Conservation (phyloP, 2,329 filamentous ascomycete genomes). For the Xylariaceae sp. region DNA sequence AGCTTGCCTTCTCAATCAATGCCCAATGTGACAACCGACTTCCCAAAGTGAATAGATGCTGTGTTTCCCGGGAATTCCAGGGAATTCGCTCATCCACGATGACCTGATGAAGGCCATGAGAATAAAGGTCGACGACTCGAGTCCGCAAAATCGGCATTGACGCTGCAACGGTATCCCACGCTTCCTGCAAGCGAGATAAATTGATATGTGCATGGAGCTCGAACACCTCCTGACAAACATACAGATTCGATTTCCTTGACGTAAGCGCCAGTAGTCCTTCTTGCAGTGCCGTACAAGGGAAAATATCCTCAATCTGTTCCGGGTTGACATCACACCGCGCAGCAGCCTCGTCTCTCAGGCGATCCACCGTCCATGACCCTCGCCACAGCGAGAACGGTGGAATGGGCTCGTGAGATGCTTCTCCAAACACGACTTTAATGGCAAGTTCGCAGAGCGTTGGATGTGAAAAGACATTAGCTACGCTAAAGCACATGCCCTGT, state of each 20-base stretch:
- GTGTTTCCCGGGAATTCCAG: not conserved
- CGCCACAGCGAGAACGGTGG: too few species aligned
- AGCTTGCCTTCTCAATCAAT: not conserved
- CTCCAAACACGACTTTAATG: too few species aligned
- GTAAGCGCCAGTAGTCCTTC: constrained; percentile 24
- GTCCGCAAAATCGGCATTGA: constrained; percentile 17
- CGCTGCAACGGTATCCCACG: constrained; percentile 15
- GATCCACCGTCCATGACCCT: too few species aligned
- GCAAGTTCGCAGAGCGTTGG: too few species aligned
- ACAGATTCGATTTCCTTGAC: constrained; percentile 7
- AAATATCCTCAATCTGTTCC: constrained; percentile 19
- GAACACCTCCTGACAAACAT: constrained; percentile 7
- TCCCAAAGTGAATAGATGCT: not conserved
- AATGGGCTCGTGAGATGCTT: too few species aligned
- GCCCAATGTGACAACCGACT: too few species aligned
- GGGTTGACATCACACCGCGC: not conserved
- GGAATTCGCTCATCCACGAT: constrained; percentile 5
- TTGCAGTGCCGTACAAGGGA: constrained; percentile 26
- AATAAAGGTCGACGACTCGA: constrained; percentile 16
- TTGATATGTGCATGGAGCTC: constrained; percentile 7
- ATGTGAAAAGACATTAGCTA: too few species aligned
- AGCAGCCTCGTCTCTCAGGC: too few species aligned
- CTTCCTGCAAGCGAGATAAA: constrained; percentile 5
- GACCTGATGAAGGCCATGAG: constrained; percentile 12
- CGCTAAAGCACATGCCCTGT: too few species aligned